Evolutionary conservation across 306 rosid species (phyloP), one percentile per base, ranked within the genome.

Genomic region (Echinosophora koreensis): DNA sequence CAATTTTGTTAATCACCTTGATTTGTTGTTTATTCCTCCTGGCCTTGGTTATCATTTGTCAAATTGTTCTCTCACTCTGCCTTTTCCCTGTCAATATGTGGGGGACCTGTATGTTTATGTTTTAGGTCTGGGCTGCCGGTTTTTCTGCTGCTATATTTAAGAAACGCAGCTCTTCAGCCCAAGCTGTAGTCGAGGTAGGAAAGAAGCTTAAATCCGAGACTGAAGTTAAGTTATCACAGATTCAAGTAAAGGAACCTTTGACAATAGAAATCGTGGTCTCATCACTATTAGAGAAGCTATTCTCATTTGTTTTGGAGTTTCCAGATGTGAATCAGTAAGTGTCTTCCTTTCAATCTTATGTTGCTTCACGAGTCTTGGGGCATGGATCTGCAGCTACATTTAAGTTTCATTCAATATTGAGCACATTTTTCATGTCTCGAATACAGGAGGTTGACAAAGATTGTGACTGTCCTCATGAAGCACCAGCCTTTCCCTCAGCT

Each of bases 121-220:
- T 70, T 50, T 82, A 95, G 98, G 97, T 95, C 65, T 95, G 96
- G 97, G 97, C 98, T 66, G 96, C 97, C 1, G 98, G 98, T 50
- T 95, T 95, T 77, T 79, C 89, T 69, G 85, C 91, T 0, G 98
- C 97, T 18, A 81, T 92, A 82, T 69, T 92, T 68, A 87, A 92
- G 86, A 95, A 92, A 54, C 82, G 59, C 10, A 90, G 84, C 82
- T 87, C 92, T 55, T 72, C 83, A 30, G 47, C 86, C 50, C 81
- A 69, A 61, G 38, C 85, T 2, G 49, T 35, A 10, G 66, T 41
- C 27, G 71, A 85, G 35, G 82, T 65, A 35, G 65, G 74, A 56
- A 80, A 79, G 75, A 34, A 57, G 32, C 44, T 39, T 63, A 77
- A 73, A 60, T 66, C 81, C 3, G 84, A 79, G 61, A 72, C 64